phyloP scores from a whole-genome alignment of 2,329 filamentous ascomycete genomes.

The Knufia fluminis region DNA sequence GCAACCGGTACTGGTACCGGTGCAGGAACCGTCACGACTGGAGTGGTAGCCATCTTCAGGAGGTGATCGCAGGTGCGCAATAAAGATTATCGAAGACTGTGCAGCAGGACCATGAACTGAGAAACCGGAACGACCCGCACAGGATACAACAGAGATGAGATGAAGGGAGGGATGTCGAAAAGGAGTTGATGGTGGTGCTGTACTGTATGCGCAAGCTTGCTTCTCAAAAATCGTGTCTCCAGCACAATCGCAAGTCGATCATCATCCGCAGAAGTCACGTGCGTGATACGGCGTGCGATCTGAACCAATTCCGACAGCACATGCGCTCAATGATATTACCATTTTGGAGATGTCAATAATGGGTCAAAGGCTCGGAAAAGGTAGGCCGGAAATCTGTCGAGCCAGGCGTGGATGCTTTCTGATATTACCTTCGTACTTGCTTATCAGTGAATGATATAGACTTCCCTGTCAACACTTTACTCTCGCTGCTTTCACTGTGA shows the following conservation, averaged over 20 bases:
- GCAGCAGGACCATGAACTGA: not conserved
- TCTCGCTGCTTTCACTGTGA: not conserved
- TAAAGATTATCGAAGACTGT: not conserved
- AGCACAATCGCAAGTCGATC: not conserved
- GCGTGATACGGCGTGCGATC: not conserved
- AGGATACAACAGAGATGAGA: constrained; percentile 7
- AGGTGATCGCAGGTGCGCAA: constrained; percentile 1
- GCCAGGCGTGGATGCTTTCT: not conserved
- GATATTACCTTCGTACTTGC: not conserved
- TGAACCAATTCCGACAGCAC: not conserved
- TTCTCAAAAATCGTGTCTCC: constrained; percentile 7
- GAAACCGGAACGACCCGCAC: not conserved
- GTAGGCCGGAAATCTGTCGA: not conserved
- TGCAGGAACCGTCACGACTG: too few relatives aligned
- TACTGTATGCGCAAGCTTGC: not conserved
- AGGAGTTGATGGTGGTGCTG: constrained; percentile 13
- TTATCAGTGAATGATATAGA: not conserved
- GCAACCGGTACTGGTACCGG: constrained; percentile 20
- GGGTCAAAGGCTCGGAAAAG: not conserved
- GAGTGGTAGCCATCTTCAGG: constrained; percentile 15
- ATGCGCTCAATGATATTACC: too few relatives aligned
- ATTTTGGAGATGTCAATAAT: too few relatives aligned
- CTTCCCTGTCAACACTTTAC: not conserved
- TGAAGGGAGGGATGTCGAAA: constrained; percentile 9
- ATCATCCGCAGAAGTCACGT: constrained; percentile 2